Evolutionary conservation across 1,139 yeast genomes (phyloP), one percentile per base, ranked within the genome.

Genomic region (Yamadazyma membranifaciens): DNA sequence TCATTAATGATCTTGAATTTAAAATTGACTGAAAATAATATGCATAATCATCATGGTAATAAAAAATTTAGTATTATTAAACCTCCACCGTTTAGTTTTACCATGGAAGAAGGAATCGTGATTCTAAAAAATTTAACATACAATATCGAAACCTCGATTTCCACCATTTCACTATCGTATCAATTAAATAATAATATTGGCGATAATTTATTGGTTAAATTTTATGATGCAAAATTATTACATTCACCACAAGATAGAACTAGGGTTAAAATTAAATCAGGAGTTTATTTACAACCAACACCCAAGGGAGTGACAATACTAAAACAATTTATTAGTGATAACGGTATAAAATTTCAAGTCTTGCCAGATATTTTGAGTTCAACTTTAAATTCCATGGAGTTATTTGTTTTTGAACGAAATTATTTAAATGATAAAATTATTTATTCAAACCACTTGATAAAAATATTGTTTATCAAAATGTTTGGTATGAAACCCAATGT

Each of bases 221-320:
- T 87, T 55, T 80, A 80, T 67, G 67, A 67, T 1, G 87, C 94
- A 0, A 82, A 80, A 45, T 63, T 89, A 4, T 51, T 91, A 9
- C 96, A 89, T 55, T 78, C 81, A 17, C 96, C 96, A 0, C 75
- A 78, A 6, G 91, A 85, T 49, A 69, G 94, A 50, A 83, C 94
- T 0, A 57, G 81, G 39, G 50, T 59, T n/a, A 63, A 56, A 35
- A 71, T 81, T 2, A 73, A 73, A 41, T 60, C 54, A 2, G 37
- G 31, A 3, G 14, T 31, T n/a, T 13, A 36, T 31, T 56, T 89
- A 28, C 98, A 91, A 54, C 95, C 96, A 4, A 88, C 98, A 0
- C 92, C 98, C 0, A 92, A 92, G 55, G 98, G 98, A 1, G 78
- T 88, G 4, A 81, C 89, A 0, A 57, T 88, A 0, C 61, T 91